Base-by-base conservation (phyloP, 2,329 filamentous ascomycete species). In the Pyrenochaeta sp. region DNA sequence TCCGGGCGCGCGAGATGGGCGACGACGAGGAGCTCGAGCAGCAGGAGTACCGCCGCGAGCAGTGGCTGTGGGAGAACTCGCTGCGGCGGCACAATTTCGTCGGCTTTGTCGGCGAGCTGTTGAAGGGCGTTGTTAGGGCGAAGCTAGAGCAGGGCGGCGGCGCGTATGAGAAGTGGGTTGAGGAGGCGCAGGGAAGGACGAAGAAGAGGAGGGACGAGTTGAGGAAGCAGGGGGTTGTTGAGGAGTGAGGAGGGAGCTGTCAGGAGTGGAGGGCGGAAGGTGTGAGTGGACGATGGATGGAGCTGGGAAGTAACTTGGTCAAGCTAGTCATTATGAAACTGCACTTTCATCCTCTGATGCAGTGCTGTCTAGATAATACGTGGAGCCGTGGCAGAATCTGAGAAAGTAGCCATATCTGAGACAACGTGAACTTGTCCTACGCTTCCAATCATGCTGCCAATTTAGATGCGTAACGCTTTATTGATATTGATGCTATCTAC, bases 51-150 rank as follows among this genome's bases (percentile, higher is more conserved):
- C 96, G 96, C 82, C 81, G 94, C 38, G 80, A 80, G 44, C 88
- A 86, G 53, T 99, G 94, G 94, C 82, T 85, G 67, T 96, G 94
- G 80, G 94, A 99, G 80, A 99, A 99, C 73, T 88, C 91, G 8
- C 77, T 99, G 63, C 77, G 94, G 48, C 79, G 89, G 60, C 93
- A 96, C 72, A 99, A 99, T 73, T 99, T 99, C 76, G 89, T 99
- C 1, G 93, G 91, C 0, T 96, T 99, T 63, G 88, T 93, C 3
- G 91, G 90, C 9, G 91, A 96, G 76, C 79, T 96, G 48, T 76
- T 96, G 60, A 95, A 94, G 77, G 88, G 85, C 1, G 93, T 96
- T 3, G 88, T 90, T n/a, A 79, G 74, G 53, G 71, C 76, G 49
- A 96, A 95, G 78, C 68, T 95, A 27, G 77, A 79, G 47, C 80